Evolutionary conservation across 1,139 yeast species (phyloP).

Genomic region (Hansenula sp.): DNA sequence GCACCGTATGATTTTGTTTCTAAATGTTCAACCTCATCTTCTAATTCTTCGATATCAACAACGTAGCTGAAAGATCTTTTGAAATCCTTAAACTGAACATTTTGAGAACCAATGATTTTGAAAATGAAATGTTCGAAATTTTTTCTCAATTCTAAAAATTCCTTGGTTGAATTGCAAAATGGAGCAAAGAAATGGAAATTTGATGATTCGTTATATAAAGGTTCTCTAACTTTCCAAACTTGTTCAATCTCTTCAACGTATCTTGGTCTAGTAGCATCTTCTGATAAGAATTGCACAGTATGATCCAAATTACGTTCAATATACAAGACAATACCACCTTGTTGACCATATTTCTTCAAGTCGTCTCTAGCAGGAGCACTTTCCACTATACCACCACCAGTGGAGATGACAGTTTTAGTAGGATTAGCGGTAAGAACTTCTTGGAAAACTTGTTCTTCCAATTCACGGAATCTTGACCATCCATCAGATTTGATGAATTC

Average conservation of each 20-base stretch:
- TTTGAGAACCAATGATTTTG: slow-evolving; percentile 59
- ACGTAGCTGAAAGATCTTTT: slow-evolving; percentile 68
- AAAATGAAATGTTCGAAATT: slow-evolving; percentile 58
- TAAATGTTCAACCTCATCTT: slow-evolving; percentile 43
- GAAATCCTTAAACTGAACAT: slow-evolving; percentile 40
- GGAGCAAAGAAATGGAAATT: slow-evolving; percentile 76
- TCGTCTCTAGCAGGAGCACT: slow-evolving; percentile 59
- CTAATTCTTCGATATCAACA: slow-evolving; percentile 56
- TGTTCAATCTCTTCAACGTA: slow-evolving; percentile 71
- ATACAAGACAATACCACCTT: slow-evolving; percentile 72
- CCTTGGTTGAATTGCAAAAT: slow-evolving; percentile 55
- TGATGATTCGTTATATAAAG: slow-evolving; percentile 78
- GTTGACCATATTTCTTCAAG: slow-evolving; percentile 48
- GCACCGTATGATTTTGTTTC: slow-evolving; percentile 63
- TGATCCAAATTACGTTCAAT: slow-evolving; percentile 84
- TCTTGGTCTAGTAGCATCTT: slow-evolving; percentile 87
- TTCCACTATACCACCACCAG: slow-evolving; percentile 98
- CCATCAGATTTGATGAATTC: slow-evolving; percentile 65
- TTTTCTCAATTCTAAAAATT: slow-evolving; percentile 53
- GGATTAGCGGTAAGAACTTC: slow-evolving; percentile 46
- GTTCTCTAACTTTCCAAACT: slow-evolving; percentile 82
- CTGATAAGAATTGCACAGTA: slow-evolving; percentile 66
- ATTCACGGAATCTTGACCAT: slow-evolving; percentile 81
- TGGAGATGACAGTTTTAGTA: slow-evolving; percentile 63
- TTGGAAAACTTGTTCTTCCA: slow-evolving; percentile 59